Percentiles rank a stretch among this genome's conserved stretches.
Conservation (phyloP, 139 green algal genomes). For the Deuterostichococcus epilithicus region DNA sequence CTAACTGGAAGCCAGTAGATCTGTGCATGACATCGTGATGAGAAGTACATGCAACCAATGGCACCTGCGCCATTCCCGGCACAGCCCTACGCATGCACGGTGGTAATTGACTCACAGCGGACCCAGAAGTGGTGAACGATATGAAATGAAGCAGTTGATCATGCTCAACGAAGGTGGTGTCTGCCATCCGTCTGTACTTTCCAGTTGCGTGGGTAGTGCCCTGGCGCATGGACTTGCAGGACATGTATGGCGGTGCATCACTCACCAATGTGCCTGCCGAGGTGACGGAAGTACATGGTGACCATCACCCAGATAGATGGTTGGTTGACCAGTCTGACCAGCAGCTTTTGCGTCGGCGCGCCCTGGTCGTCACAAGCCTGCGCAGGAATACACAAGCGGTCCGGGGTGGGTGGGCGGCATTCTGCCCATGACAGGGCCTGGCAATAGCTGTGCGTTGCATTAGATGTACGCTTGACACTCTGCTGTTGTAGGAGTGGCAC, state of each 20-base stretch:
- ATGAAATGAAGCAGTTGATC: too few relatives aligned
- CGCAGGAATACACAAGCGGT: neutral
- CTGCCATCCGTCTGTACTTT: neutral
- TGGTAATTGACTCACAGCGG: too few relatives aligned
- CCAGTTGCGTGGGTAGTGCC: neutral
- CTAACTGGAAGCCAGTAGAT: too few relatives aligned
- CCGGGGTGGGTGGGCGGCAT: neutral
- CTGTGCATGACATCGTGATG: too few relatives aligned
- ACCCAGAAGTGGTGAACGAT: too few relatives aligned
- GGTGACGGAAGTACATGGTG: conserved; percentile 18
- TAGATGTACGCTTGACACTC: conserved; percentile 1
- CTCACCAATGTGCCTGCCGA: conserved; percentile 13
- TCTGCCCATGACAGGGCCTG: neutral
- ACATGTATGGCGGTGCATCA: neutral
- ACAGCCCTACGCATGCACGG: conserved; percentile 26
- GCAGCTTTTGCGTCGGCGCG: conserved; percentile 3
- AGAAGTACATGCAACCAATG: too few relatives aligned
- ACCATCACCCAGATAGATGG: conserved; percentile 29
- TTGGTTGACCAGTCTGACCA: conserved; percentile 39
- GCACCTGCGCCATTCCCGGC: conserved; percentile 15
- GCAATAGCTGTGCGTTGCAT: conserved; percentile 6
- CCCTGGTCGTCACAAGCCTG: conserved; percentile 10
- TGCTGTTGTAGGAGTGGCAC: neutral
- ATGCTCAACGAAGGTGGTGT: neutral
- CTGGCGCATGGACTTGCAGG: neutral